Evolutionary conservation across 495 filamentous ascomycete genomes (phyloP).

Genomic region (Podospora pseudocomata): DNA sequence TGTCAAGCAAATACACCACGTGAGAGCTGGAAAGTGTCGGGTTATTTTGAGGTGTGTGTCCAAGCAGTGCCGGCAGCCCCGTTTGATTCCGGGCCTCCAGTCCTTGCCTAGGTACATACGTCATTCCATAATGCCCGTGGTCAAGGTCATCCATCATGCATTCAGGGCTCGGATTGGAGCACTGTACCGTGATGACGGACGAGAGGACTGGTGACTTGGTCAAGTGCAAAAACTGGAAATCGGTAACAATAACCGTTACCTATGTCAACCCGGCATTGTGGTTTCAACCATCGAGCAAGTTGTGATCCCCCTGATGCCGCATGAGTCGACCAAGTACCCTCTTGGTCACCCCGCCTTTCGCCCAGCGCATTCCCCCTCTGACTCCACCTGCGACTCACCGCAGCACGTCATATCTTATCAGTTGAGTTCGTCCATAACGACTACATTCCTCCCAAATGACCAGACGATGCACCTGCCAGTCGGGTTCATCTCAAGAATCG

Average conservation of each 20-base stretch:
- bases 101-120: neutral
- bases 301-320: neutral
- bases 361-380: neutral
- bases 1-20: conserved; percentile 5
- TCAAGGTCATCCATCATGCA: conserved; percentile 12
- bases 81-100: neutral
- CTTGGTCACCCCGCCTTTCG: conserved; percentile 1
- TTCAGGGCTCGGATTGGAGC: conserved; percentile 13
- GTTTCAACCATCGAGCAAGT: conserved; percentile 14
- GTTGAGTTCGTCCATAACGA: neutral
- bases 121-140: neutral
- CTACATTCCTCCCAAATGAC: neutral
- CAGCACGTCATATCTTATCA: conserved; percentile 1
- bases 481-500: neutral
- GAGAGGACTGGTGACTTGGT: conserved; percentile 15
- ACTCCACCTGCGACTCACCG: neutral
- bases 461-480: neutral
- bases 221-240: conserved; percentile 2
- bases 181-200: neutral
- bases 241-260: neutral
- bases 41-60: conserved; percentile 1
- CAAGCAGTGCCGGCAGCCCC: neutral
- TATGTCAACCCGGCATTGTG: conserved; percentile 12
- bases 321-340: neutral
- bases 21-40: neutral